A percentile compares a stretch with the other conserved stretches of the same genome.
Evolutionary conservation across 306 rosid genomes (phyloP).

Genomic region (Quercus robur): DNA sequence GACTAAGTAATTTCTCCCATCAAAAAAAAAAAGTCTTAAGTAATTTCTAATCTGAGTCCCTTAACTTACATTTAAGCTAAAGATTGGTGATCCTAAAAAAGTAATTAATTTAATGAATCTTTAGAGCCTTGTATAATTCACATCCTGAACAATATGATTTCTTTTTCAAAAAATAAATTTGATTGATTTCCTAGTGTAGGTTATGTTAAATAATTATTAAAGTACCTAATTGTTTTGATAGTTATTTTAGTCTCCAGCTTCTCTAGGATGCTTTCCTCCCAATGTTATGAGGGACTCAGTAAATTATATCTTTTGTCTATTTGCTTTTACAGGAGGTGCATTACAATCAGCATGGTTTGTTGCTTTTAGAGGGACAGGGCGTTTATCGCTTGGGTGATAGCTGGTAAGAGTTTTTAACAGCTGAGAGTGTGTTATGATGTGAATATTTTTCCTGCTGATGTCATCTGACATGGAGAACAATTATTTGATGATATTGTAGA

Average conservation of each 20-base stretch:
- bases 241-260: constrained; percentile 10
- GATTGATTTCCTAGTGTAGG: not conserved
- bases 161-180: not conserved
- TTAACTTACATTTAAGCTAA: not conserved
- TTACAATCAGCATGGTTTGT: constrained; percentile 92
- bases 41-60: not conserved
- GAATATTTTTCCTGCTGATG: not conserved
- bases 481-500: no score
- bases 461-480: not conserved
- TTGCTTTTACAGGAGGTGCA: constrained; percentile 78
- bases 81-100: not conserved
- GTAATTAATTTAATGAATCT: not conserved
- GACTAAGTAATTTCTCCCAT: not conserved
- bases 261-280: not conserved
- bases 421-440: not conserved
- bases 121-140: not conserved
- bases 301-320: constrained; percentile 6
- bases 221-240: not conserved
- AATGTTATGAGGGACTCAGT: not conserved
- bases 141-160: not conserved
- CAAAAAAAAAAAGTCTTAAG: not conserved
- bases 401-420: constrained; percentile 57
- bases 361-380: constrained; percentile 93
- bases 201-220: not conserved
- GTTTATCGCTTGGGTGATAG: constrained; percentile 86